Evolutionary conservation across 768 basidiomycete species (phyloP).

Genomic region (Amanita muscaria): DNA sequence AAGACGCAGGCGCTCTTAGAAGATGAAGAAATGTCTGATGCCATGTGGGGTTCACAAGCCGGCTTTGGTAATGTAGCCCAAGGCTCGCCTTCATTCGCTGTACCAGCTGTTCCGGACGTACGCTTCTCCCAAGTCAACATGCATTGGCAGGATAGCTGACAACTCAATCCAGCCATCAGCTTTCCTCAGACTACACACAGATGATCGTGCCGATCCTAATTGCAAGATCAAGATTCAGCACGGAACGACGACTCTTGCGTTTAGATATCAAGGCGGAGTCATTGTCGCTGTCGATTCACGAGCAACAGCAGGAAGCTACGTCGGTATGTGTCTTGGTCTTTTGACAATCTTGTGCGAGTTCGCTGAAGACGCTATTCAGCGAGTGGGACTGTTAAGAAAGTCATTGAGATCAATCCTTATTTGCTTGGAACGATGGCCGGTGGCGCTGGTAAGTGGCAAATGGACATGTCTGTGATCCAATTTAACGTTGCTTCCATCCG

Average conservation of each 20-base stretch:
- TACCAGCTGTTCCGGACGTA: conserved; percentile 73
- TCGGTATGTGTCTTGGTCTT: conserved; percentile 50
- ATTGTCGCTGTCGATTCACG: conserved; percentile 99
- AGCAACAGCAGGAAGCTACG: conserved; percentile 94
- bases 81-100: conserved; percentile 61
- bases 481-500: conserved; percentile 5
- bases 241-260: conserved; percentile 96
- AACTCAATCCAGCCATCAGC: conserved; percentile 58
- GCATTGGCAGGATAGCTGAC: background rate
- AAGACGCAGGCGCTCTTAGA: conserved; percentile 42
- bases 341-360: conserved; percentile 6
- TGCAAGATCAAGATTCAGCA: conserved; percentile 98
- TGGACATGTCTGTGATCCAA: background rate
- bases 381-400: conserved; percentile 96
- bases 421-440: conserved; percentile 99
- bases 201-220: conserved; percentile 88
- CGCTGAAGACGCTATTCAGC: conserved; percentile 41
- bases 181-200: conserved; percentile 90
- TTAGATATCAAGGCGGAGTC: conserved; percentile 93
- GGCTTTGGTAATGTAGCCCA: conserved; percentile 70
- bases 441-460: conserved; percentile 67
- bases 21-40: conserved; percentile 55
- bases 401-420: conserved; percentile 99
- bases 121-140: conserved; percentile 25
- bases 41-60: conserved; percentile 78